Evolutionary conservation across 768 basidiomycete species (phyloP).

Genomic region (Xerocomus brunneocitrinus): DNA sequence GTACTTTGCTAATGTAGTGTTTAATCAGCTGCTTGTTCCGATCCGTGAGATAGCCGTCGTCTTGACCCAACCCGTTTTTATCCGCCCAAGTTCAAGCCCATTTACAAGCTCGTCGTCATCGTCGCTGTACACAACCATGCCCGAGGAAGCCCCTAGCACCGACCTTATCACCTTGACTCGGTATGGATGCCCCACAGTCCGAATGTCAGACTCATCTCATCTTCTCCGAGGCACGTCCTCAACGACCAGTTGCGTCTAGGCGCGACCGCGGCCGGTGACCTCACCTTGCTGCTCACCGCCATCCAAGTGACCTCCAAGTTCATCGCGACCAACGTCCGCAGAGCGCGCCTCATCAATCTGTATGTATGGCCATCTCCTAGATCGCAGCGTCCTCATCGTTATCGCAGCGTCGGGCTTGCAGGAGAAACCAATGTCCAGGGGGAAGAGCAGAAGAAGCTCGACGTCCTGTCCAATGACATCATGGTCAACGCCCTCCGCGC

Average conservation of each 20-base stretch:
- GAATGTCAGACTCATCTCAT: constrained; percentile 4
- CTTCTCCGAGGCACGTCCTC: constrained; percentile 69
- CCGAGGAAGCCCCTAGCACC: constrained; percentile 71
- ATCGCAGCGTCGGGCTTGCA: constrained; percentile 83
- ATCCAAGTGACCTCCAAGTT: constrained; percentile 97
- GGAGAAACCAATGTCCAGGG: constrained; percentile 97
- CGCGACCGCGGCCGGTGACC: constrained; percentile 81
- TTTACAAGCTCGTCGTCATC: not conserved
- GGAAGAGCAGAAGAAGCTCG: constrained; percentile 99
- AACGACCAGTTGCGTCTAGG: constrained; percentile 82
- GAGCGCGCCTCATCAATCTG: constrained; percentile 96
- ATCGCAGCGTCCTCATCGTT: not conserved
- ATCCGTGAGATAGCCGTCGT: constrained; percentile 20
- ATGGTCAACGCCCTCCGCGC: constrained; percentile 97
- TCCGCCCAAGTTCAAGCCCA: constrained; percentile 10
- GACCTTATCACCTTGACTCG: constrained; percentile 92
- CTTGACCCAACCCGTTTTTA: constrained; percentile 15
- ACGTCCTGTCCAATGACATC: constrained; percentile 97
- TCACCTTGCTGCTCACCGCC: constrained; percentile 90
- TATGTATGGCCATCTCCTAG: constrained; percentile 37
- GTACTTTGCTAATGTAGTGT: constrained; percentile 17
- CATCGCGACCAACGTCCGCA: constrained; percentile 96
- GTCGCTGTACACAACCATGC: constrained; percentile 13
- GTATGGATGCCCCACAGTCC: constrained; percentile 37
- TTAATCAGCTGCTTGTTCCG: constrained; percentile 21